These are phyloP conservation scores for Monosiga brevicollis DNA, from an alignment of 78 protist species.

Conservation along the genomic window DNA sequence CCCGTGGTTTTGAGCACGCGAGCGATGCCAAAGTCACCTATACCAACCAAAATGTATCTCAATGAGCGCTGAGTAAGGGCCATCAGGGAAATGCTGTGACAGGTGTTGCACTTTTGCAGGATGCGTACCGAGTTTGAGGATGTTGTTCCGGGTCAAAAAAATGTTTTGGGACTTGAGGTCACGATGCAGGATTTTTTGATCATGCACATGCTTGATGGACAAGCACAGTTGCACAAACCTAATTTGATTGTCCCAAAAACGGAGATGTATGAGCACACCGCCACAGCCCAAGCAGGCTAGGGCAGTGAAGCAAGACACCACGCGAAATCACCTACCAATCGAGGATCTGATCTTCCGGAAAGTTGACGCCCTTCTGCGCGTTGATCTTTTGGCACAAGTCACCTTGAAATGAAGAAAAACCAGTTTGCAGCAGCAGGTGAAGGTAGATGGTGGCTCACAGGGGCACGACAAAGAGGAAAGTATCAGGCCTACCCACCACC, in stretches of 20 bases:
- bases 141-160: constrained; percentile 48
- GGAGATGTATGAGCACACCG: no score
- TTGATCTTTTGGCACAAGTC: constrained; percentile 6
- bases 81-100: no score
- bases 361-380: background rate
- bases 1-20: constrained; percentile 54
- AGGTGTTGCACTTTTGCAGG: no score
- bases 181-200: constrained; percentile 70
- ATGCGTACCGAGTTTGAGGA: constrained; percentile 69
- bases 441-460: background rate
- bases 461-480: no score
- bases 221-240: constrained; percentile 63
- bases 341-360: constrained; percentile 4
- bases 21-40: constrained; percentile 95
- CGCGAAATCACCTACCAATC: no score
- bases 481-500: constrained; percentile 4
- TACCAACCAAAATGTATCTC: no score
- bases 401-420: constrained; percentile 5
- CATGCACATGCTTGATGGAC: constrained; percentile 69
- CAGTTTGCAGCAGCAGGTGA: background rate
- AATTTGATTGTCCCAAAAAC: no score
- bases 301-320: no score
- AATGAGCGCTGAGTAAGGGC: no score
- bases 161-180: constrained; percentile 81
- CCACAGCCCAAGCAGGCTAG: no score